These are phyloP conservation scores for Fusarium sp. DNA, from an alignment of 2,329 filamentous ascomycete species.

Conservation along the genomic window DNA sequence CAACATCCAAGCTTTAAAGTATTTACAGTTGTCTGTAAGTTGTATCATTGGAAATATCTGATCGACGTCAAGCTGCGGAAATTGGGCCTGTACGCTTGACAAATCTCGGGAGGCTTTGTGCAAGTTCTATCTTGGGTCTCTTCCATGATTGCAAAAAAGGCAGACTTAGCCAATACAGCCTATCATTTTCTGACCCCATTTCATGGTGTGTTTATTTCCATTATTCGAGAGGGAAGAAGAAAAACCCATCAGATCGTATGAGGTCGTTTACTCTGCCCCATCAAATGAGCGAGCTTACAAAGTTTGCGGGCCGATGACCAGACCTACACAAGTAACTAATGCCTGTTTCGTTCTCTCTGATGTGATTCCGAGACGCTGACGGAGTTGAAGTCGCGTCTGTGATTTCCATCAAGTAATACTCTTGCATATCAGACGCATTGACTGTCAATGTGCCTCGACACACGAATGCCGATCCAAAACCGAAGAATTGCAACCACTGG, in stretches of 20 bases:
- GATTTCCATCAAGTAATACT: background rate
- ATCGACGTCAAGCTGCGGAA: background rate
- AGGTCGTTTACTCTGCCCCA: constrained; percentile 9
- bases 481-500: background rate
- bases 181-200: background rate
- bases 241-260: constrained; percentile 24
- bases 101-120: background rate
- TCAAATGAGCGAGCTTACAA: background rate
- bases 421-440: background rate
- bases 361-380: background rate
- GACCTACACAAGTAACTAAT: background rate
- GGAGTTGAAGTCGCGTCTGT: background rate
- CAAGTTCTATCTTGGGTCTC: background rate
- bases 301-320: constrained; percentile 4
- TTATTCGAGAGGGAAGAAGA: background rate
- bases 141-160: background rate
- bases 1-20: background rate
- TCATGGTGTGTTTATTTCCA: background rate
- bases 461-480: background rate
- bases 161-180: background rate
- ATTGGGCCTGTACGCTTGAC: fast-evolving
- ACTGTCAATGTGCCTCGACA: background rate
- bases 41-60: too few relatives aligned
- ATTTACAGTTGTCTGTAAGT: background rate
- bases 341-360: background rate